Base-by-base conservation (phyloP, 139 green algal species). In the Tetradesmus lagerheimii region DNA sequence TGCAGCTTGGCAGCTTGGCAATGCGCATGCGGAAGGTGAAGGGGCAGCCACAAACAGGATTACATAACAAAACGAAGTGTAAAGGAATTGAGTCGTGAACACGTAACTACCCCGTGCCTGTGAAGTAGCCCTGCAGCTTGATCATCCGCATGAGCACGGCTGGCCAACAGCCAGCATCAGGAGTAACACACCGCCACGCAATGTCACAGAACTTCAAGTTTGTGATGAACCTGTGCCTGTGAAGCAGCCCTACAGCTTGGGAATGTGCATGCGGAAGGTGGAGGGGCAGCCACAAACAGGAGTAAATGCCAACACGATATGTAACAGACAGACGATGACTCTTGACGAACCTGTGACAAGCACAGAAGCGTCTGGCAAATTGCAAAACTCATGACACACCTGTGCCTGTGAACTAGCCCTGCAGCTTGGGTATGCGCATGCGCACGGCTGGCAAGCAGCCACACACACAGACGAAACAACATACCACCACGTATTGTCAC, bases 401-500 rank as follows among this genome's bases (percentile, higher is more conserved):
- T 90, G 95, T 97, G 2, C 96, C 97, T 11, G 96, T 98, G 90
- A 98, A 98, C 90, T 98, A 97, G 0, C 92, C 95, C 5, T 94
- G 62, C 57, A 97, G 86, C 1, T 92, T 91, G 0, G 95, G 94
- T 6, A 98, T 93, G 0, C 79, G 80, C 83, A 98, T 79, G 20
- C 38, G n/a, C 74, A 80, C 95, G 43, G 43, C 47, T 20, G 82
- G 71, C 6, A 78, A 64, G 4, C 88, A 74, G 29, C 90, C 93
- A 5, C 25, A 77, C 20, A n/a, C 31, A 14, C 9, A 0, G 16
- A 64, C 50, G 25, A 64, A 53, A 53, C 6, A 53, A 53, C n/a
- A n/a, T n/a, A n/a, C n/a, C n/a, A n/a, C n/a, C n/a, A n/a, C n/a
- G n/a, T n/a, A n/a, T n/a, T 31, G 25, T 11, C n/a, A 71, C 50